phyloP scores from a whole-genome alignment of 2,329 filamentous ascomycete species.

The Sclerotiophoma versabilis region DNA sequence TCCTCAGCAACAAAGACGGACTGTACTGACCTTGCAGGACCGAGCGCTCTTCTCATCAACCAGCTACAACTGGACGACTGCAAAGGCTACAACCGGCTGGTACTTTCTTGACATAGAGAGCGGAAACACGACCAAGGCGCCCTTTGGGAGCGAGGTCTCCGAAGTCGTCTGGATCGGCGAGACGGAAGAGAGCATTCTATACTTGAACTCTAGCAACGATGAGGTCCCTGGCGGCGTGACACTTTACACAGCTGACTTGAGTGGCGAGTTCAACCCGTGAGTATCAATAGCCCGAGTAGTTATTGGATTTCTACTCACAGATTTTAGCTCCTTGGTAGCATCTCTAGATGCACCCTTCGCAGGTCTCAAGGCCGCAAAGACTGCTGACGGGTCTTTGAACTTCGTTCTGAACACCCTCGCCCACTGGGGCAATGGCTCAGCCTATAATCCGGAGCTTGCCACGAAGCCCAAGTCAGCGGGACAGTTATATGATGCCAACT shows the following conservation, averaged over 20 bases:
- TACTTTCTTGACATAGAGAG: slow-evolving; percentile 41
- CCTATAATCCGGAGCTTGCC: slow-evolving; percentile 71
- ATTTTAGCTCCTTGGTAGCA: slow-evolving; percentile 37
- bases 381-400: slow-evolving; percentile 51
- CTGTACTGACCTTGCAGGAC: slow-evolving; percentile 31
- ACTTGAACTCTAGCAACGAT: slow-evolving; percentile 71
- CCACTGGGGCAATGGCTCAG: slow-evolving; percentile 68
- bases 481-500: slow-evolving; percentile 76
- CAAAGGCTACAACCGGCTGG: slow-evolving; percentile 58
- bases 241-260: slow-evolving; percentile 44
- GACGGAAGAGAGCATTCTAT: slow-evolving; percentile 62
- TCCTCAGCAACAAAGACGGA: background rate
- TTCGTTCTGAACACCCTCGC: slow-evolving; percentile 66
- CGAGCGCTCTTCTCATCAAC: slow-evolving; percentile 44
- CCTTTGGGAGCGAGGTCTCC: slow-evolving; percentile 41
- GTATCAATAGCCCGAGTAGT: background rate
- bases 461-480: slow-evolving; percentile 67
- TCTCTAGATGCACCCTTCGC: slow-evolving; percentile 56
- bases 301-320: background rate
- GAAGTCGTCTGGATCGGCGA: slow-evolving; percentile 46
- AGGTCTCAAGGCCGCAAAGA: slow-evolving; percentile 56
- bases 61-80: slow-evolving; percentile 46
- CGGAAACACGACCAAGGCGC: slow-evolving; percentile 43
- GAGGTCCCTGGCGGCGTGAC: slow-evolving; percentile 45
- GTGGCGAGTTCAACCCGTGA: slow-evolving; percentile 36